Conservation (phyloP, 2,329 filamentous ascomycete species). For the Ophiocordyceps unilateralis region DNA sequence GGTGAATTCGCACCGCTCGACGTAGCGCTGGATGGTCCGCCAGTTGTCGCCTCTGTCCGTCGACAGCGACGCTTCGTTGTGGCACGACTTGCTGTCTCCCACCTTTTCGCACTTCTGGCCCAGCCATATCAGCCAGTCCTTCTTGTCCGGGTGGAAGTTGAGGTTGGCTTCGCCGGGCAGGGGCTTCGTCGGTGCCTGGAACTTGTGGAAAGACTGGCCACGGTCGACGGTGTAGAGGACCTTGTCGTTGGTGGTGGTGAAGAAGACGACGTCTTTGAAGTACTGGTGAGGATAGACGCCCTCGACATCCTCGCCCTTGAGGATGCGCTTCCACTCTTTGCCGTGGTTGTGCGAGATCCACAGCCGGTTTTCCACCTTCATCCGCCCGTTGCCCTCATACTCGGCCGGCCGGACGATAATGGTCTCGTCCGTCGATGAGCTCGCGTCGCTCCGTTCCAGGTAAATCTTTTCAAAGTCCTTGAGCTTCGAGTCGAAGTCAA, state of each 20-base stretch:
- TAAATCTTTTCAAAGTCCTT: conserved; percentile 45
- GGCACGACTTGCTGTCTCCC: conserved; percentile 39
- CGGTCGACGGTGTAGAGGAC: conserved; percentile 73
- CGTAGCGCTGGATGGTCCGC: conserved; percentile 56
- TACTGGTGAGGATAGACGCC: conserved; percentile 62
- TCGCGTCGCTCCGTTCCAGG: conserved; percentile 57
- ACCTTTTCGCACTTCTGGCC: conserved; percentile 50
- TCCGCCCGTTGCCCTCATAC: conserved; percentile 10
- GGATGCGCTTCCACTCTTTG: conserved; percentile 60
- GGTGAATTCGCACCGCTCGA: conserved; percentile 75
- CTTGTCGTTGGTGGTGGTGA: conserved; percentile 49
- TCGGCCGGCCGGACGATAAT: conserved; percentile 36
- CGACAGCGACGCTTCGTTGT: conserved; percentile 58
- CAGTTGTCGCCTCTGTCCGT: conserved; percentile 68
- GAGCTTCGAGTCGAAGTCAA: conserved; percentile 43
- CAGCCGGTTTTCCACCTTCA: conserved; percentile 34
- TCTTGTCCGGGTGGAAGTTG: conserved; percentile 68
- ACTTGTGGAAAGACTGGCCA: conserved; percentile 54
- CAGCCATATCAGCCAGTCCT: conserved; percentile 86
- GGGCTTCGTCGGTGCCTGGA: conserved; percentile 47
- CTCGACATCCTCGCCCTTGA: conserved; percentile 52
- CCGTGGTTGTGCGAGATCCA: conserved; percentile 74
- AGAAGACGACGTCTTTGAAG: conserved; percentile 73
- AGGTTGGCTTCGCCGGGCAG: conserved; percentile 27
- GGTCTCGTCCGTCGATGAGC: conserved; percentile 52